These are phyloP conservation scores for Melanomma pulvis-pyrius DNA, from an alignment of 495 filamentous ascomycete species.

Conservation along the genomic window DNA sequence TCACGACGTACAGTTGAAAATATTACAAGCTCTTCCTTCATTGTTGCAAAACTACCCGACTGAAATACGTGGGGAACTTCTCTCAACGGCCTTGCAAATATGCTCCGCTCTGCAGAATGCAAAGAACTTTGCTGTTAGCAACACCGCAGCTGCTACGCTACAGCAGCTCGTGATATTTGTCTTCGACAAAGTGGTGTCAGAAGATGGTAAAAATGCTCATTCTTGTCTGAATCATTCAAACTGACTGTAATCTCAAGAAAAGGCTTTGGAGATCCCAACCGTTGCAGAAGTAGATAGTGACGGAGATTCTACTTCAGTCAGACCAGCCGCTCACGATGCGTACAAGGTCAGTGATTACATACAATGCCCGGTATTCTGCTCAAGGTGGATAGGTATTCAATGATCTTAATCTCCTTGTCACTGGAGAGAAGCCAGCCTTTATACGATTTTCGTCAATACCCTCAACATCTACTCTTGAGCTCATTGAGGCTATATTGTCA, in stretches of 20 bases:
- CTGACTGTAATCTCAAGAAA: slow-evolving; percentile 39
- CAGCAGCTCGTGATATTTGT: slow-evolving; percentile 91
- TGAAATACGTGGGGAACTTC: slow-evolving; percentile 76
- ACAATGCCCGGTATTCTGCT: slow-evolving; percentile 1
- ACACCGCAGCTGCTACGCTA: slow-evolving; percentile 90
- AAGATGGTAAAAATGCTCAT: slow-evolving; percentile 65
- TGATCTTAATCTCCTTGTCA: slow-evolving; percentile 85
- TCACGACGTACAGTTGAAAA: slow-evolving; percentile 93
- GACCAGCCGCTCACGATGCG: slow-evolving; percentile 81
- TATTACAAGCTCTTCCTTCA: slow-evolving; percentile 89
- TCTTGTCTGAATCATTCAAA: background rate
- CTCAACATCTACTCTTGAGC: slow-evolving; percentile 80
- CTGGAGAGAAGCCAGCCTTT: slow-evolving; percentile 78
- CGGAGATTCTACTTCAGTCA: slow-evolving; percentile 64
- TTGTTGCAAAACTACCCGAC: slow-evolving; percentile 87
- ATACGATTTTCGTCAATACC: slow-evolving; percentile 74
- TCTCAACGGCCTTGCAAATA: slow-evolving; percentile 81
- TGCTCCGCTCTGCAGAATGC: slow-evolving; percentile 87
- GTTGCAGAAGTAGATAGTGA: slow-evolving; percentile 65
- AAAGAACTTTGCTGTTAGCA: slow-evolving; percentile 89
- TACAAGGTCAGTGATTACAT: slow-evolving; percentile 56
- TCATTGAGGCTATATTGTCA: slow-evolving; percentile 84
- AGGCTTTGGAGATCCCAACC: slow-evolving; percentile 54
- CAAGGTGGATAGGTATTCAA: slow-evolving; percentile 65
- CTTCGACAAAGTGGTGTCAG: slow-evolving; percentile 84